phyloP scores from a whole-genome alignment of 2,329 filamentous ascomycete species.

The Lachnellula willkommii region DNA sequence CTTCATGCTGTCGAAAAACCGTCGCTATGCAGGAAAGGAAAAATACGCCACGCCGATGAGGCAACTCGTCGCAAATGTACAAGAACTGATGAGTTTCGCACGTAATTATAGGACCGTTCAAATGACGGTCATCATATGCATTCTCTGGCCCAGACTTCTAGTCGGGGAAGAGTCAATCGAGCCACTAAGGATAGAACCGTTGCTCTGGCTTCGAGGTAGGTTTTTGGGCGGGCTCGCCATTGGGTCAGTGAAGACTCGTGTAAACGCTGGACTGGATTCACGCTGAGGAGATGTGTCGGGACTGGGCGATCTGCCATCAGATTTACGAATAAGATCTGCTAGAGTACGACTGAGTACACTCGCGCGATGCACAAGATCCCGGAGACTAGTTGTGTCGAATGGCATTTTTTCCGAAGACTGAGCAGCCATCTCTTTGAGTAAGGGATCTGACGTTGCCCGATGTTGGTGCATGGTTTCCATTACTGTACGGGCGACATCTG shows the following conservation, averaged over 20 bases:
- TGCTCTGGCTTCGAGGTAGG: conserved; percentile 48
- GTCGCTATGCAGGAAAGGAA: conserved; percentile 38
- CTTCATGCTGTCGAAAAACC: conserved; percentile 28
- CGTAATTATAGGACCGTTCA: conserved; percentile 18
- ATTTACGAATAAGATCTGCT: conserved; percentile 54
- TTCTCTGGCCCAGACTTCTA: conserved; percentile 45
- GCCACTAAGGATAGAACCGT: conserved; percentile 46
- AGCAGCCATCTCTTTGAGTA: conserved; percentile 24
- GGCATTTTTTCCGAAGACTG: conserved; percentile 48
- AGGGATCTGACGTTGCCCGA: conserved; percentile 39
- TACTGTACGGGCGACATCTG: conserved; percentile 52
- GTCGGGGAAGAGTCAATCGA: conserved; percentile 51
- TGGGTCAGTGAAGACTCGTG: conserved; percentile 59
- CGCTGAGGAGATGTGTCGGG: conserved; percentile 45
- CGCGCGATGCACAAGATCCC: conserved; percentile 58
- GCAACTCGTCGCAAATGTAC: conserved; percentile 20
- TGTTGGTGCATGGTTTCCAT: conserved; percentile 60
- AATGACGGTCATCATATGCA: conserved; percentile 62
- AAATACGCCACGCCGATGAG: conserved; percentile 15
- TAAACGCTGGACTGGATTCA: conserved; percentile 63
- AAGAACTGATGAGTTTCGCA: conserved; percentile 17
- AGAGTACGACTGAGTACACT: conserved; percentile 54
- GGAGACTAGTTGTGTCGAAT: conserved; percentile 65
- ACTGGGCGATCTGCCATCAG: conserved; percentile 52
- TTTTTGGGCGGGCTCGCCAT: conserved; percentile 50